Percentiles rank a stretch among this genome's conserved stretches.
Conservation (phyloP, 495 filamentous ascomycete species). For the Endocarpon pusillum region DNA sequence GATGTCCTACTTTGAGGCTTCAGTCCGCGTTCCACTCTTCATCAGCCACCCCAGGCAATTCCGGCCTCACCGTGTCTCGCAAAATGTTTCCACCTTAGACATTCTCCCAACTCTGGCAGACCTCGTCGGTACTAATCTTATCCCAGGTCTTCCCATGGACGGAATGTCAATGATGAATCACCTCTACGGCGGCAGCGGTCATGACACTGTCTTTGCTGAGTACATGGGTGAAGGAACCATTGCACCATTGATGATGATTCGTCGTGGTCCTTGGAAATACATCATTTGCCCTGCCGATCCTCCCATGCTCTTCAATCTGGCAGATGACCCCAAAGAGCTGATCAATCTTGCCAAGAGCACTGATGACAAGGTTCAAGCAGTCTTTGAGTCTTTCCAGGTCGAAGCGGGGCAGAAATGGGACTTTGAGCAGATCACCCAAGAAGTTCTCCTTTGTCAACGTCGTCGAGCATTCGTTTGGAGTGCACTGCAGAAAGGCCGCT, state of each 20-base stretch:
- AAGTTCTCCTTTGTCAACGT: constrained; percentile 56
- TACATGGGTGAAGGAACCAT: constrained; percentile 82
- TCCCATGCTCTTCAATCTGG: constrained; percentile 61
- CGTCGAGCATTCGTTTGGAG: constrained; percentile 54
- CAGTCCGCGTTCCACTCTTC: constrained; percentile 66
- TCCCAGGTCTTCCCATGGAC: constrained; percentile 53
- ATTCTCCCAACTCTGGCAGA: constrained; percentile 72
- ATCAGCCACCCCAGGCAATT: constrained; percentile 54
- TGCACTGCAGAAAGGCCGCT: constrained; percentile 52
- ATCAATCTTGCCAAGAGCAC: constrained; percentile 34
- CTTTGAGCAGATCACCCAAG: constrained; percentile 46
- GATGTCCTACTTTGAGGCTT: constrained; percentile 80
- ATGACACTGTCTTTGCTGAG: constrained; percentile 70
- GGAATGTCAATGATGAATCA: constrained; percentile 57
- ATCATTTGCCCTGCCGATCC: constrained; percentile 65
- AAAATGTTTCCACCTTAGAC: constrained; percentile 76
- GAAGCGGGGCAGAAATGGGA: constrained; percentile 59
- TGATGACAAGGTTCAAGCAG: background rate
- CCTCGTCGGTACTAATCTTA: constrained; percentile 47
- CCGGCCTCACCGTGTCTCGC: constrained; percentile 43
- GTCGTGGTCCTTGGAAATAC: constrained; percentile 67
- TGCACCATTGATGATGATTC: constrained; percentile 80
- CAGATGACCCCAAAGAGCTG: constrained; percentile 54
- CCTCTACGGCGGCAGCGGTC: constrained; percentile 38
- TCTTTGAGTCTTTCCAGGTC: constrained; percentile 38